A percentile compares a stretch with the other conserved stretches of the same genome.
Conservation (phyloP, 305 asterid species). For the Euphrasia arctica region DNA sequence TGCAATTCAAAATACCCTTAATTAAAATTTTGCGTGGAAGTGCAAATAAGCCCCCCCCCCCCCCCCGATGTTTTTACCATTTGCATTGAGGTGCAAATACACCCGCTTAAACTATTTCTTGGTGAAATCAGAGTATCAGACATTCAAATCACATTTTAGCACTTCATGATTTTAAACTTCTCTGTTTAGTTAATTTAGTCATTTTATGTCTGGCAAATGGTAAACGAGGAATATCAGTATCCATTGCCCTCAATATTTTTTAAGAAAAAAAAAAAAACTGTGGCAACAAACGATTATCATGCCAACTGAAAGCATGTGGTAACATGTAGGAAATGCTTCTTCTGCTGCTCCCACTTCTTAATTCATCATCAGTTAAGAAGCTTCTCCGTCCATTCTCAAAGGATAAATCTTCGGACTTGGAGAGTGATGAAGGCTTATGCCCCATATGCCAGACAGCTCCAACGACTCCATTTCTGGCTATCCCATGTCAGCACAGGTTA, state of each 20-base stretch:
- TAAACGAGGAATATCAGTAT: constrained; percentile 11
- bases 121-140: neutral
- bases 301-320: constrained; percentile 27
- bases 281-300: neutral
- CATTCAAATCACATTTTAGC: neutral
- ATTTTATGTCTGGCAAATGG: neutral
- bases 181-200: too few species aligned
- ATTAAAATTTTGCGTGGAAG: too few species aligned
- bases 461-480: constrained; percentile 80
- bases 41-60: too few species aligned
- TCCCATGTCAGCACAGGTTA: constrained; percentile 96
- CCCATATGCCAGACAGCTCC: constrained; percentile 85
- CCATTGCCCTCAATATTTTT: neutral
- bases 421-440: constrained; percentile 65
- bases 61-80: too few species aligned
- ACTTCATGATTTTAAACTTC: neutral
- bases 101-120: neutral
- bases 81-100: too few species aligned
- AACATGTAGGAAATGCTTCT: constrained; percentile 75
- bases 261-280: neutral
- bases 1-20: too few species aligned
- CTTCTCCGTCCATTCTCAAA: constrained; percentile 69
- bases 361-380: constrained; percentile 68
- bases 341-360: constrained; percentile 84
- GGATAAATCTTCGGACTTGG: constrained; percentile 58